Evolutionary conservation across 345 rosid genomes (phyloP), one percentile per base, ranked within the genome.

Genomic region (Hypericum perforatum): DNA sequence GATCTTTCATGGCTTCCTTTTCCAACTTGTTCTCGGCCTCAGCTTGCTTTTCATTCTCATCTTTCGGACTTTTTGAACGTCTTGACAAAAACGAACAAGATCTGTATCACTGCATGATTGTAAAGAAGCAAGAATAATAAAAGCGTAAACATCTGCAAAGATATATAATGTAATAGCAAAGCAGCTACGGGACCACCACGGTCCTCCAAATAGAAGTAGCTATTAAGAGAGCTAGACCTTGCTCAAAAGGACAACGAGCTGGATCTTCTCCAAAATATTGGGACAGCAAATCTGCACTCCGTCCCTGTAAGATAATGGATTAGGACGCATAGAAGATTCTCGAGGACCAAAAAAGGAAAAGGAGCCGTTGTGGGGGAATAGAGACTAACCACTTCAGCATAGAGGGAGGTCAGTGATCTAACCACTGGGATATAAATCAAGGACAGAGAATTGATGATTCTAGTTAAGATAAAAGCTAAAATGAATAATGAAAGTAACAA

Each of bases 251-350:
- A 59, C 97, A 92, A 9, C 95, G 83, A 55, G 88, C 81, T 43
- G 98, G 98, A 82, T 92, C 98, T 72, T 92, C 96, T 59, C 97
- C 97, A 40, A 92, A 88, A 70, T 92, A 92, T 43, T 83, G 98
- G 16, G 89, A 83, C 72, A 92, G 70, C 3, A 94, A 88, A 82
- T 92, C 98, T 10, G 97, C 97, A 77, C 78, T 92, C 72, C 80
- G 74, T 54, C 98, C 98, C 98, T 92, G 80, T 56, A 73, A 69
- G 41, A 48, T 45, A n/a, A 59, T 50, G 55, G 12, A 16, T 40
- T 16, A 41, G 29, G 13, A 45, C 7, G 37, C 12, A 57, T 58
- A 56, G 56, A 22, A 68, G 9, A 39, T 37, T 45, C n/a, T 48
- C 47, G 10, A 13, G 63, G 49, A 43, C 41, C 42, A 16, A 29